Conservation (phyloP, 2,329 filamentous ascomycete genomes). For the Fusarium heterosporum region DNA sequence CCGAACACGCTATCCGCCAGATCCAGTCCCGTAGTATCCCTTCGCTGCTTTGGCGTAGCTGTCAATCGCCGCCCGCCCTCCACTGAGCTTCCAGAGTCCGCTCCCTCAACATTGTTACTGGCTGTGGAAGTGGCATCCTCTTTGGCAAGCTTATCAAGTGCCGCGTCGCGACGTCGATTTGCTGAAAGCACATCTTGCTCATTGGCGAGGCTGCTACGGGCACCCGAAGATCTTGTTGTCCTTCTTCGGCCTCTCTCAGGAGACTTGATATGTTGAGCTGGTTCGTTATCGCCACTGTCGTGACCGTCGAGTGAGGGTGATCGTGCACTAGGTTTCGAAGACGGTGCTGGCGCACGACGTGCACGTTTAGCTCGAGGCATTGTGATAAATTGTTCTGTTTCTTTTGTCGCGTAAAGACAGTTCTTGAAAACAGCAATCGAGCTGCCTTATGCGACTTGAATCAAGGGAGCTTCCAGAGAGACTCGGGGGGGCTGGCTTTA, state of each 20-base stretch:
- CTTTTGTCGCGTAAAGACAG: not conserved
- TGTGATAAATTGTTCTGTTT: conserved; percentile 3
- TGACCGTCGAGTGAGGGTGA: conserved; percentile 36
- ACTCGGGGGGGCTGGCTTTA: conserved; percentile 10
- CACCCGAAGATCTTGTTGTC: conserved; percentile 41
- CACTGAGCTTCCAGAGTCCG: conserved; percentile 50
- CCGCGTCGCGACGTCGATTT: conserved; percentile 51
- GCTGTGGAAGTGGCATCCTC: conserved; percentile 51
- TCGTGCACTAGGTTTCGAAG: conserved; percentile 37
- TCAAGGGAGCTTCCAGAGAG: conserved; percentile 1
- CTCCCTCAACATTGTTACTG: conserved; percentile 45
- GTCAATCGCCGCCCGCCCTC: conserved; percentile 54
- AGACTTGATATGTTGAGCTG: conserved; percentile 26
- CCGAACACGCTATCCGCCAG: conserved; percentile 62
- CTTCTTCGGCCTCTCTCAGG: conserved; percentile 43
- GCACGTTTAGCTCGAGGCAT: conserved; percentile 50
- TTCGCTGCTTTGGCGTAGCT: conserved; percentile 51
- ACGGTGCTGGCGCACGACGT: conserved; percentile 45
- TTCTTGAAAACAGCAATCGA: not conserved
- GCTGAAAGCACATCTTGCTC: conserved; percentile 46
- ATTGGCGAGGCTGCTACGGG: conserved; percentile 41
- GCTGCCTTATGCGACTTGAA: conserved; percentile 11
- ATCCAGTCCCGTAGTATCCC: conserved; percentile 62
- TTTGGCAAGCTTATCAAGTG: conserved; percentile 52
- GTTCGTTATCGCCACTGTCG: conserved; percentile 28